Conservation (phyloP, 2,329 filamentous ascomycete species). For the Chaetomiaceae sp. region DNA sequence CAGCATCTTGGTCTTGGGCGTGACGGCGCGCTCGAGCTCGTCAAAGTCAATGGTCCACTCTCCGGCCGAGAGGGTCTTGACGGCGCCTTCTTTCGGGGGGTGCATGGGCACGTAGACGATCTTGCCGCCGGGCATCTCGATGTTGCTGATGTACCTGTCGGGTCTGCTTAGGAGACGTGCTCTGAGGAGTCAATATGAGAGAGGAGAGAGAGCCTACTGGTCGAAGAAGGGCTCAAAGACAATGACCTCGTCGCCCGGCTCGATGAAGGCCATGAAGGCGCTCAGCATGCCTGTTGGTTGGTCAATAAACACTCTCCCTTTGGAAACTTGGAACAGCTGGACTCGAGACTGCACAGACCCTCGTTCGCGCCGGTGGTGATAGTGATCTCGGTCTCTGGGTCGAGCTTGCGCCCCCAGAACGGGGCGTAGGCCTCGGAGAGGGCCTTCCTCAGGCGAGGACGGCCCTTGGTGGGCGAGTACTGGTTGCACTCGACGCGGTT, state of each 20-base stretch:
- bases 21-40: slow-evolving; percentile 69
- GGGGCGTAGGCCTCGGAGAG: slow-evolving; percentile 90
- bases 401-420: slow-evolving; percentile 67
- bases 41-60: slow-evolving; percentile 87
- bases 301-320: no score
- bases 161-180: neutral
- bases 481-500: slow-evolving; percentile 96
- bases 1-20: slow-evolving; percentile 89
- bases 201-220: no score
- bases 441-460: slow-evolving; percentile 86
- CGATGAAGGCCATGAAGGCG: slow-evolving; percentile 96
- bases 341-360: slow-evolving; percentile 21
- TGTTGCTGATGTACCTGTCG: slow-evolving; percentile 69
- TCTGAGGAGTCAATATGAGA: neutral
- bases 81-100: slow-evolving; percentile 74
- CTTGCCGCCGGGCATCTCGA: slow-evolving; percentile 94
- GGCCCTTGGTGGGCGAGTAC: slow-evolving; percentile 93
- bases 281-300: slow-evolving; percentile 69
- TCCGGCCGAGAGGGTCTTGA: slow-evolving; percentile 73
- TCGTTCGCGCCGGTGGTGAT: slow-evolving; percentile 92
- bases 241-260: slow-evolving; percentile 92
- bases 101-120: slow-evolving; percentile 95
- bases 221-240: slow-evolving; percentile 99
- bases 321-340: no score
- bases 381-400: slow-evolving; percentile 89